Conservation (phyloP, 1,284 basidiomycete genomes). For the Ustilago trichophora region DNA sequence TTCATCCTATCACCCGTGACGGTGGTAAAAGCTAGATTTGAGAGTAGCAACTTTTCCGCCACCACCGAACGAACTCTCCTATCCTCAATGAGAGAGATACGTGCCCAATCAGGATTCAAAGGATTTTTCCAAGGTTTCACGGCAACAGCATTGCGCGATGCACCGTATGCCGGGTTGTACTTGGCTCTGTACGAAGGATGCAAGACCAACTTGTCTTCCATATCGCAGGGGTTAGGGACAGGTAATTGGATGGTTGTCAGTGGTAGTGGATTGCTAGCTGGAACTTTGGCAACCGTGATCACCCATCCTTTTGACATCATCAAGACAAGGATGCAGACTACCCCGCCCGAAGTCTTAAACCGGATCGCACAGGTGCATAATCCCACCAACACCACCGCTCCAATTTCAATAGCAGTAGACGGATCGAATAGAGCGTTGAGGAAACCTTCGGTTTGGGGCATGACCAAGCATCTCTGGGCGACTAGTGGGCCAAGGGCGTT, state of each 20-base stretch:
- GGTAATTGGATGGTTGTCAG: conserved; percentile 57
- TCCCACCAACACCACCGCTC: neutral
- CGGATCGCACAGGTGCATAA: conserved; percentile 9
- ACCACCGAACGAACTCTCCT: conserved; percentile 53
- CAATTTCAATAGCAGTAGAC: conserved; percentile 1
- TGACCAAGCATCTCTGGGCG: conserved; percentile 43
- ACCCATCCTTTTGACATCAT: conserved; percentile 66
- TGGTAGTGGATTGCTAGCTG: conserved; percentile 54
- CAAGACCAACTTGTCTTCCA: conserved; percentile 47
- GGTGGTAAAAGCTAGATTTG: conserved; percentile 83
- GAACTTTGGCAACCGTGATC: conserved; percentile 58
- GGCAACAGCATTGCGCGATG: conserved; percentile 89
- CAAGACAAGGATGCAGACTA: conserved; percentile 65
- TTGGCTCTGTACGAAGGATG: conserved; percentile 79
- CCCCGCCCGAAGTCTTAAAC: conserved; percentile 27
- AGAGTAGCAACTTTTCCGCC: conserved; percentile 58
- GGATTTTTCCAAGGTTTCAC: conserved; percentile 88
- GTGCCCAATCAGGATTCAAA: conserved; percentile 75
- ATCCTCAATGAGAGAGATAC: conserved; percentile 68
- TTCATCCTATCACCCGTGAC: conserved; percentile 92
- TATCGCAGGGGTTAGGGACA: conserved; percentile 24
- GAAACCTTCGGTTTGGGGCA: conserved; percentile 26
- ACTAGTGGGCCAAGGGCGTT: conserved; percentile 47
- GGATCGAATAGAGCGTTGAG: neutral
- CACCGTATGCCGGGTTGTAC: conserved; percentile 94